These are phyloP conservation scores for Clavaria fumosa DNA, from an alignment of 768 basidiomycete species.

Conservation along the genomic window DNA sequence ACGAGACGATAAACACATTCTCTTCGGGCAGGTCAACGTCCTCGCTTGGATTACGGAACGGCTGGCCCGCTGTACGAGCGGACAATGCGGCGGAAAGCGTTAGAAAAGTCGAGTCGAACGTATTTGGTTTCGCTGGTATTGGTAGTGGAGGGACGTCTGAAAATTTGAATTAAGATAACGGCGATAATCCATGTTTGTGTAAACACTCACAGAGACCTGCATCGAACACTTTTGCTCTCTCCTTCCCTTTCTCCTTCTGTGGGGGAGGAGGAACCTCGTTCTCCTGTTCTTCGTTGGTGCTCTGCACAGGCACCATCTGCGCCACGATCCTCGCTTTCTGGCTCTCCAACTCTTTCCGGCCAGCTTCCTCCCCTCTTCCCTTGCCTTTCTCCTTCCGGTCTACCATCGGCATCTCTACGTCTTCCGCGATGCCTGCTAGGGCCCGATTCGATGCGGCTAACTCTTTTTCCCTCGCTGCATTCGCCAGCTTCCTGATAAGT, in stretches of 20 bases:
- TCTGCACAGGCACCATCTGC: conserved; percentile 85
- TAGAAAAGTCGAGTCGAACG: conserved; percentile 52
- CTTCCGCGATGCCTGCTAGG: conserved; percentile 9
- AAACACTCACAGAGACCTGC: background rate
- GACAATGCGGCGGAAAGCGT: conserved; percentile 47
- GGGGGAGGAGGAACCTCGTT: conserved; percentile 19
- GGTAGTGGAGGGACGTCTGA: background rate
- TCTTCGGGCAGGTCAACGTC: conserved; percentile 38
- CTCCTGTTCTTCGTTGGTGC: conserved; percentile 30
- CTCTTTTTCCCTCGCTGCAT: conserved; percentile 7
- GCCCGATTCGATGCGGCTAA: conserved; percentile 6
- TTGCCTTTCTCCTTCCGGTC: conserved; percentile 21
- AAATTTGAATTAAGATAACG: background rate
- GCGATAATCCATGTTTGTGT: no score
- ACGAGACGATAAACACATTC: conserved; percentile 87
- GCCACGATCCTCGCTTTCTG: conserved; percentile 91
- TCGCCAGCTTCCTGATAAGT: conserved; percentile 20
- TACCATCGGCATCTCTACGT: conserved; percentile 17
- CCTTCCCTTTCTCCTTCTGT: conserved; percentile 17
- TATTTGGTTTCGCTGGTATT: conserved; percentile 23
- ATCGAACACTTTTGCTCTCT: conserved; percentile 10
- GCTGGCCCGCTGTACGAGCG: conserved; percentile 40
- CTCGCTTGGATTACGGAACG: conserved; percentile 53
- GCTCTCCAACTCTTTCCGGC: conserved; percentile 67
- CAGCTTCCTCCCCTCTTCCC: conserved; percentile 14